Evolutionary conservation across 192 early-diverging fungal species (phyloP), one percentile per base, ranked within the genome.

Genomic region (Linnemannia hyalina): DNA sequence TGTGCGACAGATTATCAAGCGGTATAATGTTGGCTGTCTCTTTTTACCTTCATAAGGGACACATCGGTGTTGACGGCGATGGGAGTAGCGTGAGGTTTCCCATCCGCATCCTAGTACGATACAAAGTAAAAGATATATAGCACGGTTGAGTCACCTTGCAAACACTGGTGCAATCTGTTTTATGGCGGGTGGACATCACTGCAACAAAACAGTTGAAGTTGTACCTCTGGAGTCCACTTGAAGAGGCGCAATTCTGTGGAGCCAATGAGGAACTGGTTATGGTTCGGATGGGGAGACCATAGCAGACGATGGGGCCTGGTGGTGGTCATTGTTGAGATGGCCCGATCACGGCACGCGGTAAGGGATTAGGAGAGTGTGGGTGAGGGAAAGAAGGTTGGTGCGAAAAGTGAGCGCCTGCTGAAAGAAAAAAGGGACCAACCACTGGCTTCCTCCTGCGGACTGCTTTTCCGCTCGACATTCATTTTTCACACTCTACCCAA

Each of bases 241-340:
- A 92, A 94, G 18, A 94, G 84, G 32, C 88, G 88, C 44, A 94
- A 78, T 63, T 94, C 93, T 55, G 81, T 88, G 13, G 89, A 89
- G 18, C 93, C 91, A 26, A 92, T 89, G 49, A 94, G 78, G 65
- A 94, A 94, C 76, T 88, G 87, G 70, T 89, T 92, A 68, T 83
- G 81, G 63, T 82, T 89, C 41, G 78, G 81, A 60, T 92, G 89
- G 1, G 91, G 91, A 32, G 91, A 92, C 91, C 91, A 92, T 68
- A 90, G 75, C 72, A 92, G 73, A 35, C 82, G 81, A 82, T 83
- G 80, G 36, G 88, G 89, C 52, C 88, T 78, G 35, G 83, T 80
- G 26, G 90, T 89, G 20, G 88, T 77, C 90, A 91, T 91, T 74
- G 75, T 78, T 32, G 70, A 35, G 35, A 52, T 40, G 68, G 9